phyloP scores from a whole-genome alignment of 148 eudicot genomes.

The Rhododendron williamsianum region DNA sequence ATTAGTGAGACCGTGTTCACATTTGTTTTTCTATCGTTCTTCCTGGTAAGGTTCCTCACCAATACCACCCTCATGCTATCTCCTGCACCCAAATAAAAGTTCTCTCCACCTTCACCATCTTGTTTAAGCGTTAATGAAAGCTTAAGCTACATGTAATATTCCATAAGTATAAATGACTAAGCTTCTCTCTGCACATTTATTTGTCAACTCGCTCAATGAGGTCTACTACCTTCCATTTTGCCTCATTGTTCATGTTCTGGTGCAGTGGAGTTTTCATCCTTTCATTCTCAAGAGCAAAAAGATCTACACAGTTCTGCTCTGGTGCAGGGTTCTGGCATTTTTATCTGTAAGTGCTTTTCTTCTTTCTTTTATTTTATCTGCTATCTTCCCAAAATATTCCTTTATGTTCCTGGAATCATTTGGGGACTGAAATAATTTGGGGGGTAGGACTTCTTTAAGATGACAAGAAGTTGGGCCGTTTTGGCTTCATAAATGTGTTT shows the following conservation, averaged over 20 bases:
- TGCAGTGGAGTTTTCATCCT: constrained; percentile 99
- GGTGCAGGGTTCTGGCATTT: constrained; percentile 98
- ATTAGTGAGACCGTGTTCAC: constrained; percentile 81
- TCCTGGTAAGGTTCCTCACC: constrained; percentile 52
- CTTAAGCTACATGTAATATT: not conserved
- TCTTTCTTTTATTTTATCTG: not conserved
- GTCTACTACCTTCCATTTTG: not conserved
- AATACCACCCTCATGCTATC: not conserved
- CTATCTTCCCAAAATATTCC: not conserved
- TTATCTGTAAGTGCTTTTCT: constrained; percentile 59
- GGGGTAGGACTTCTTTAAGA: not conserved
- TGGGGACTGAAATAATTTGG: not conserved
- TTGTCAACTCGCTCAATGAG: not conserved
- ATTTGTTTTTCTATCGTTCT: constrained; percentile 67
- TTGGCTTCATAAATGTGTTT: not conserved
- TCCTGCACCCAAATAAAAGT: not conserved
- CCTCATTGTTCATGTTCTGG: constrained; percentile 12
- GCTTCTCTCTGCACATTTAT: not conserved
- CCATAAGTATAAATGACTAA: not conserved
- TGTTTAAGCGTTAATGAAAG: not conserved
- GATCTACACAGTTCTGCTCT: constrained; percentile 89
- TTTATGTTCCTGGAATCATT: not conserved
- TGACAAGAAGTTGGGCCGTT: not conserved
- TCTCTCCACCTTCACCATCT: not conserved
- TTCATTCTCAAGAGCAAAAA: constrained; percentile 87